Conservation (phyloP, 2,329 filamentous ascomycete genomes). For the Penicillium sp. region DNA sequence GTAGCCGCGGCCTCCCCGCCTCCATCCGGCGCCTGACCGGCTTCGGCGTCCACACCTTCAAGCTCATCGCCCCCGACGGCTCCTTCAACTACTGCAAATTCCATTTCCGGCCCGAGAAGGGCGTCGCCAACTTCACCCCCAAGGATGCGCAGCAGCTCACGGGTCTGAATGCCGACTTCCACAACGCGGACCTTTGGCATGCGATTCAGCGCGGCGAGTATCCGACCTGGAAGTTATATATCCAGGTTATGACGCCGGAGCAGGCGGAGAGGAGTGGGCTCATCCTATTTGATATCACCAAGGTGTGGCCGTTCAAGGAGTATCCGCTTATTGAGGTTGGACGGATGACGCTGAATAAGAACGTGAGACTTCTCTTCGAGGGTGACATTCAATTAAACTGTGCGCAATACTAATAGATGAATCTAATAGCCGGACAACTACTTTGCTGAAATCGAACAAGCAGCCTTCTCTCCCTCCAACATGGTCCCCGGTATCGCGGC, state of each 20-base stretch:
- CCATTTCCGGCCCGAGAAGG: conserved; percentile 63
- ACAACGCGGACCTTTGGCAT: conserved; percentile 65
- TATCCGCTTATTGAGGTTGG: conserved; percentile 60
- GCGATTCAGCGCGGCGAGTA: conserved; percentile 63
- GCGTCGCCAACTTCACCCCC: conserved; percentile 56
- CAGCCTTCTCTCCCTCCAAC: conserved; percentile 70
- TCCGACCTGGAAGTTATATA: conserved; percentile 61
- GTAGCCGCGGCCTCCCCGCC: conserved; percentile 59
- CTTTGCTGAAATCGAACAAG: conserved; percentile 73
- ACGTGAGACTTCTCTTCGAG: conserved; percentile 41
- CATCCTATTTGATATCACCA: conserved; percentile 63
- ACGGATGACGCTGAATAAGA: conserved; percentile 67
- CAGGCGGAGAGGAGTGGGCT: conserved; percentile 54
- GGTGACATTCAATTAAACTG: too few relatives aligned
- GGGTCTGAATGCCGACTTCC: conserved; percentile 61
- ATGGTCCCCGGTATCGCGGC: conserved; percentile 70
- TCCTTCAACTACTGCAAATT: conserved; percentile 65
- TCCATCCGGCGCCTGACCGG: conserved; percentile 58
- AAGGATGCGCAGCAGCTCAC: conserved; percentile 58
- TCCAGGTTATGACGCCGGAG: conserved; percentile 60
- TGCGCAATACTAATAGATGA: too few relatives aligned
- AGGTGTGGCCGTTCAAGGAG: conserved; percentile 58
- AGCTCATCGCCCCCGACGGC: conserved; percentile 46
- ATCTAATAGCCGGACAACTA: conserved; percentile 59
- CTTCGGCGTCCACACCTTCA: conserved; percentile 45